Base-by-base conservation (phyloP, 257 asterid species). In the Anisodus acutangulus region DNA sequence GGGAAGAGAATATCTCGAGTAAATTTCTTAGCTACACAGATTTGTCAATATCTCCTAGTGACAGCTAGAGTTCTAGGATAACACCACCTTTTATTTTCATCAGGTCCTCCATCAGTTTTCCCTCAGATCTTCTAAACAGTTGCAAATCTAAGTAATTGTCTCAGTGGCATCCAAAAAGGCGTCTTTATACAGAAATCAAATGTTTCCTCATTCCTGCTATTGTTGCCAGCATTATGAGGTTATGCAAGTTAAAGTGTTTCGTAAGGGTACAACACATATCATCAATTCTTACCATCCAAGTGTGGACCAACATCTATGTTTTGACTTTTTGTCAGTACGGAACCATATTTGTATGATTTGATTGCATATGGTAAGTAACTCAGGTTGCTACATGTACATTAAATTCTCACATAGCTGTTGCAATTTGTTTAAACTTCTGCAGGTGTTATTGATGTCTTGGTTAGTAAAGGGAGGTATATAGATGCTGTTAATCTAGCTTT, bases 401-500 rank as follows among this genome's bases (percentile, higher is more conserved):
- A 62, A 8, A 19, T 62, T 62, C 68, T 62, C 37, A 62, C 68
- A 62, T 19, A 62, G 37, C 5, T 62, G 37, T 16, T 58, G 64
- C 82, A 1, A 64, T 17, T 79, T 83, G 69, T 49, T 55, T 87
- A 67, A 31, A 82, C 81, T 26, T 85, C 37, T 85, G 68, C 94
- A 96, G 98, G 98, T 85, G 98, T 94, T 70, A 91, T 95, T 88
- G 93, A 89, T 88, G 96, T 93, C 82, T 87, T 95, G 91, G 87
- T 93, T 76, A 95, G 88, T 91, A 94, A 87, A 84, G 98, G 99
- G 78, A 92, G 98, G 82, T 98, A 93, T 69, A 92, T 95, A 64
- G 99, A 95, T 90, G 99, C 99, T 86, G 99, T 94, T 87, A 95
- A 95, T 87, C 89, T 95, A 83, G 96, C 97, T 82, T 90, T 93